Evolutionary conservation across 805 yeast species (phyloP).

Genomic region (Yueomyces sp.): DNA sequence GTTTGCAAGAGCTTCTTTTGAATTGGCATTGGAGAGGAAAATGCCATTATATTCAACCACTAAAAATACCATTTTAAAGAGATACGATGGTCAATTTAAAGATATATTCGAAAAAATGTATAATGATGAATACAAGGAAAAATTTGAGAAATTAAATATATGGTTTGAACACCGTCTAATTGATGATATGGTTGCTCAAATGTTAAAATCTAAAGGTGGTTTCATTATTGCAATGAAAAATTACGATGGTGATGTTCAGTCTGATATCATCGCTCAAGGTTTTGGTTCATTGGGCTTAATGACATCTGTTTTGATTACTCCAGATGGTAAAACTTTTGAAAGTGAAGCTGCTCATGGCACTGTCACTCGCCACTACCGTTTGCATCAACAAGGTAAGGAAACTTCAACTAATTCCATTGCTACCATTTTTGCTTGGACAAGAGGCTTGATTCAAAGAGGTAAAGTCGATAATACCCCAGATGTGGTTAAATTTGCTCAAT

Average conservation of each 20-base stretch:
- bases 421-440: constrained; percentile 92
- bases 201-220: constrained; percentile 93
- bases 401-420: constrained; percentile 97
- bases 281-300: constrained; percentile 92
- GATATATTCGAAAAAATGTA: constrained; percentile 80
- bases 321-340: constrained; percentile 93
- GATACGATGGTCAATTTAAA: constrained; percentile 91
- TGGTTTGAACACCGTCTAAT: constrained; percentile 96
- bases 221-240: constrained; percentile 92
- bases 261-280: constrained; percentile 96
- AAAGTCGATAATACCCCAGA: constrained; percentile 76
- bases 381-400: constrained; percentile 92
- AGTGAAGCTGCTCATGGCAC: constrained; percentile 99
- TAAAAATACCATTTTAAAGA: constrained; percentile 87
- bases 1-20: constrained; percentile 88
- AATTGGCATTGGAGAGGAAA: constrained; percentile 66
- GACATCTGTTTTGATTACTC: constrained; percentile 95
- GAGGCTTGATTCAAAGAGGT: constrained; percentile 90
- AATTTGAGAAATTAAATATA: constrained; percentile 70
- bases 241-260: constrained; percentile 96
- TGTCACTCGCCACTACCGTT: constrained; percentile 93
- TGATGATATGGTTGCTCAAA: constrained; percentile 98
- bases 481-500: constrained; percentile 66
- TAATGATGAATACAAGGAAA: constrained; percentile 49
- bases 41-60: constrained; percentile 79